Percentiles rank a stretch among this genome's conserved stretches.
Conservation (phyloP, 352 stramenopile genomes). For the Phytophthora agathidicida region DNA sequence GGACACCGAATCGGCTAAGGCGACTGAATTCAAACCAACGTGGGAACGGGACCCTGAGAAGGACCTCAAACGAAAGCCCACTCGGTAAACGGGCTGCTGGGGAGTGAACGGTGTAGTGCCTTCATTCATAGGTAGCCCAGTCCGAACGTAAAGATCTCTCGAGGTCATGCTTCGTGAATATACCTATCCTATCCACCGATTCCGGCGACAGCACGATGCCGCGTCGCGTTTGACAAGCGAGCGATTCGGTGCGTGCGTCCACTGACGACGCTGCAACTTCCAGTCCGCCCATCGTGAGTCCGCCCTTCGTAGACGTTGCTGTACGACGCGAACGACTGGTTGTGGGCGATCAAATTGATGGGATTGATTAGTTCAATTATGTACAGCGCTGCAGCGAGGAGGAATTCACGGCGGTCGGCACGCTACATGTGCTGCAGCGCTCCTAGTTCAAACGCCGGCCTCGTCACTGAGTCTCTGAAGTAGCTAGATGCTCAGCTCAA, state of each 20-base stretch:
- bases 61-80: no score
- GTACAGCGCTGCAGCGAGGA: constrained; percentile 51
- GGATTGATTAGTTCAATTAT: constrained; percentile 31
- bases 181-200: constrained; percentile 16
- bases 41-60: no score
- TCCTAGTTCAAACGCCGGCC: constrained; percentile 18
- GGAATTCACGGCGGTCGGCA: constrained; percentile 40
- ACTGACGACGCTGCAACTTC: no score
- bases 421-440: constrained; percentile 21
- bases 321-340: constrained; percentile 6
- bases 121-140: no score
- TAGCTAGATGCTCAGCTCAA: constrained; percentile 20
- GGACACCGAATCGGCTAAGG: no score
- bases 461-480: constrained; percentile 22
- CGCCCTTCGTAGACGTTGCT: constrained; percentile 5
- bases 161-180: no score
- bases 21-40: no score
- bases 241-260: no score
- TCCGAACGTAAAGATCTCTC: no score
- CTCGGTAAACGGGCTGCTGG: no score
- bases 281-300: constrained; percentile 9
- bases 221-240: constrained; percentile 17
- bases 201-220: neutral
- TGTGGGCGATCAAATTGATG: constrained; percentile 22
- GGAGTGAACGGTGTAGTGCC: no score